Conservation (phyloP, 2,329 filamentous ascomycete species). For the Neonectria ditissima region DNA sequence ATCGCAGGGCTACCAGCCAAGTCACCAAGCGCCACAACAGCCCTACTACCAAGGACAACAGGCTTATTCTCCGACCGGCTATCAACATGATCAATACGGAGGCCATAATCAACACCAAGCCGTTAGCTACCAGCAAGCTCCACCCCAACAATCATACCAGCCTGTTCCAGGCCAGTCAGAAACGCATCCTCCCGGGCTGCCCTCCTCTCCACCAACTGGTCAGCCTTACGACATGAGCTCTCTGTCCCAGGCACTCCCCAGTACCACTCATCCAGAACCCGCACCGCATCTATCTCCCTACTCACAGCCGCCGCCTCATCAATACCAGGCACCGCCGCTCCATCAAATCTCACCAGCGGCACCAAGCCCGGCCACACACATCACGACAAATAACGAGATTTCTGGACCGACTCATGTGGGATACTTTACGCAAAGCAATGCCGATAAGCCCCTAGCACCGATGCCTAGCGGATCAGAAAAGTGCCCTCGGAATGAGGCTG, state of each 20-base stretch:
- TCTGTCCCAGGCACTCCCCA: slow-evolving; percentile 5
- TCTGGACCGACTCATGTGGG: background rate
- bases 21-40: no score
- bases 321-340: background rate
- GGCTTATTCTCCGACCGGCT: background rate
- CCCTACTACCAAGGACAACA: background rate
- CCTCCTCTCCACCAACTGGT: background rate
- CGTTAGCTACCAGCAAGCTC: background rate
- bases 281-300: background rate
- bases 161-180: background rate
- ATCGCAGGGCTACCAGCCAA: background rate
- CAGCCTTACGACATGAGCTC: slow-evolving; percentile 21
- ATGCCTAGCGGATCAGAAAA: background rate
- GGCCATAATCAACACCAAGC: background rate
- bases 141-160: background rate
- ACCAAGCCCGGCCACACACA: background rate
- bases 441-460: background rate
- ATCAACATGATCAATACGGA: background rate
- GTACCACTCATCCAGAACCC: background rate
- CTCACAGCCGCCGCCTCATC: background rate
- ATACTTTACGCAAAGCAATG: background rate
- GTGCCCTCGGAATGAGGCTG: slow-evolving; percentile 1
- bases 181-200: background rate
- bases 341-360: background rate
- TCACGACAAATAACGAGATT: background rate